Conservation (phyloP, 2,329 filamentous ascomycete species). For the Thielaviopsis ethacetica region DNA sequence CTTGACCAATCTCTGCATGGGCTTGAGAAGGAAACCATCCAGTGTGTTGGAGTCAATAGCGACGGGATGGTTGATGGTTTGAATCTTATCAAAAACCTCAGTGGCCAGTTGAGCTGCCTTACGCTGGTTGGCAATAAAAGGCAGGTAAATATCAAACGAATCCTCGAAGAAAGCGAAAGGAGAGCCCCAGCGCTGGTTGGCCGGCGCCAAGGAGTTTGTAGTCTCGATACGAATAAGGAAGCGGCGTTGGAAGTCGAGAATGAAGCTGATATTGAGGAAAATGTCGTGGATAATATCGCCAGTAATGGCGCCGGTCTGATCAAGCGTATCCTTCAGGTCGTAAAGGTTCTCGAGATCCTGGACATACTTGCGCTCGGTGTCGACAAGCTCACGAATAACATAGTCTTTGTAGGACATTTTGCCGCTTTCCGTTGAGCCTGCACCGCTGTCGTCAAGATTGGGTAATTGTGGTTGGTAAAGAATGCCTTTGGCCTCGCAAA, state of each 20-base stretch:
- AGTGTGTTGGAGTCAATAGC: constrained; percentile 76
- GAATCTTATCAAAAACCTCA: constrained; percentile 75
- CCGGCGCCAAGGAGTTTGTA: constrained; percentile 65
- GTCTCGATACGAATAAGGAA: constrained; percentile 95
- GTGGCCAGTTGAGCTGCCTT: constrained; percentile 76
- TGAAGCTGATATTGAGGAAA: constrained; percentile 87
- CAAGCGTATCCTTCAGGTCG: constrained; percentile 75
- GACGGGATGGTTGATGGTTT: constrained; percentile 57
- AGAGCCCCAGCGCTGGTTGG: constrained; percentile 83
- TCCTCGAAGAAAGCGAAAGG: constrained; percentile 76
- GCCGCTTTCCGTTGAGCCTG: constrained; percentile 34
- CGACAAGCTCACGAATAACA: constrained; percentile 79
- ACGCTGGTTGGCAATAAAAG: constrained; percentile 92
- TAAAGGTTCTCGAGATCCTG: constrained; percentile 92
- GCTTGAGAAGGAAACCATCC: constrained; percentile 86
- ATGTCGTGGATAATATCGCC: constrained; percentile 88
- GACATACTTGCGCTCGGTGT: constrained; percentile 93
- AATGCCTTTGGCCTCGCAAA: constrained; percentile 62
- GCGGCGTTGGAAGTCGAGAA: constrained; percentile 86
- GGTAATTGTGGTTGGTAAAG: constrained; percentile 46
- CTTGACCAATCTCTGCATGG: constrained; percentile 88
- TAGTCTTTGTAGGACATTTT: constrained; percentile 67
- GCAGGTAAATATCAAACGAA: constrained; percentile 82
- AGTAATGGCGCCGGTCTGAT: constrained; percentile 72
- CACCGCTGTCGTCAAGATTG: constrained; percentile 31